These are phyloP conservation scores for Chenopodium suecicum DNA, from an alignment of 148 eudicot species.

Conservation along the genomic window DNA sequence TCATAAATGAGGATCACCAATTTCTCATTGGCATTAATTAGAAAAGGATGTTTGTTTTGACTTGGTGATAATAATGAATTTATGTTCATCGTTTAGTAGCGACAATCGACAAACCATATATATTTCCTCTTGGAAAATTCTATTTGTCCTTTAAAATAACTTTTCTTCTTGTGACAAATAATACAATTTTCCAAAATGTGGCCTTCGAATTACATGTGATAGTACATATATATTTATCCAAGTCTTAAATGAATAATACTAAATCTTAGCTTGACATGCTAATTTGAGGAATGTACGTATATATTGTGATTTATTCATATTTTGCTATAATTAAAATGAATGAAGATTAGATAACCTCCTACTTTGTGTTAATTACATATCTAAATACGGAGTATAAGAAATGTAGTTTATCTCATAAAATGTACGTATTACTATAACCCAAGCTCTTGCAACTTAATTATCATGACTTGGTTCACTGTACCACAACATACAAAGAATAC, in stretches of 20 bases:
- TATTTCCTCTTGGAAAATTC: neutral
- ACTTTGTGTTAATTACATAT: too few species aligned
- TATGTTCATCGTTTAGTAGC: neutral
- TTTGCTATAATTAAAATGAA: too few species aligned
- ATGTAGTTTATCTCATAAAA: too few species aligned
- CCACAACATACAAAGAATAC: too few species aligned
- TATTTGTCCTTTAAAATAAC: neutral
- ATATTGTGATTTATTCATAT: too few species aligned
- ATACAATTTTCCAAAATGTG: neutral
- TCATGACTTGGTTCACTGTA: too few species aligned
- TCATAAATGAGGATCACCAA: conserved; percentile 12
- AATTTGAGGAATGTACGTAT: too few species aligned
- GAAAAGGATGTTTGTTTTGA: conserved; percentile 1
- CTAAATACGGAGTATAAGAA: too few species aligned
- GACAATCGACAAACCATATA: neutral
- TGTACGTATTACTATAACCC: too few species aligned
- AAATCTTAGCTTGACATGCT: neutral
- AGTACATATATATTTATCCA: neutral
- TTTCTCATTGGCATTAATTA: conserved; percentile 14
- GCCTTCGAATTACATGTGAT: neutral
- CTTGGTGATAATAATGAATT: neutral
- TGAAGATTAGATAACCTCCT: too few species aligned
- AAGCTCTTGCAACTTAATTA: too few species aligned
- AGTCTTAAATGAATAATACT: neutral
- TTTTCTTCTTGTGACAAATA: neutral